A percentile compares a stretch with the other conserved stretches of the same genome.
Evolutionary conservation across 164 flowering plant species (phyloP).

Genomic region (Magnolia kwangsiensis): DNA sequence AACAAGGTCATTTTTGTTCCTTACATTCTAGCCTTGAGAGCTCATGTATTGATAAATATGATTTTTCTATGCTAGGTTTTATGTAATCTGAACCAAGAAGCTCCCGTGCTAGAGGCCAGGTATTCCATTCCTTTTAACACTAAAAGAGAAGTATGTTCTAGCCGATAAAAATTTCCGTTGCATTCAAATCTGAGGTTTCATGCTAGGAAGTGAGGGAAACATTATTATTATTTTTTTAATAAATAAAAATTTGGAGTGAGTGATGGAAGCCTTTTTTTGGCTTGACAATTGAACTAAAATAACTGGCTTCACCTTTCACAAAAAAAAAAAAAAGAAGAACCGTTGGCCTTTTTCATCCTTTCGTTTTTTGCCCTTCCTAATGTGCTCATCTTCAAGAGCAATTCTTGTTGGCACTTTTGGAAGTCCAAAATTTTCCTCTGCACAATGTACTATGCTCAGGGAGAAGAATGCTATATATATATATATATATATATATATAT

Average conservation of each 20-base stretch:
- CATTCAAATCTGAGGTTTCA: neutral
- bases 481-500: no score
- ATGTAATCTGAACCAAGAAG: slow-evolving; percentile 38
- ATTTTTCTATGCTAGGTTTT: slow-evolving; percentile 33
- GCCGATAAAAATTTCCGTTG: neutral
- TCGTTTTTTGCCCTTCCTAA: neutral
- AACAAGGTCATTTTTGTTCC: slow-evolving; percentile 30
- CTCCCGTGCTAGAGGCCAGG: slow-evolving; percentile 50
- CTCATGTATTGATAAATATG: neutral
- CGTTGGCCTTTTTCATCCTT: no score
- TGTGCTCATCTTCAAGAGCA: neutral
- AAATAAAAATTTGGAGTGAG: neutral
- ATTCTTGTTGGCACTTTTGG: neutral
- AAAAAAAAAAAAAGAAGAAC: no score
- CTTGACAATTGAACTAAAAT: neutral
- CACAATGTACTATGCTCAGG: neutral
- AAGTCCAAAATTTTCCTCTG: neutral
- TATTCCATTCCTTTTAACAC: slow-evolving; percentile 18
- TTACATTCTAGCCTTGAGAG: neutral
- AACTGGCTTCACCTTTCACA: neutral
- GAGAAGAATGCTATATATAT: neutral
- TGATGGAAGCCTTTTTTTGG: neutral
- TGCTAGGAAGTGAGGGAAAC: neutral
- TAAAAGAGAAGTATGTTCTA: neutral
- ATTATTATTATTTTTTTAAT: no score